Conservation (phyloP, 345 rosid species). For the Cochlearia excelsa region DNA sequence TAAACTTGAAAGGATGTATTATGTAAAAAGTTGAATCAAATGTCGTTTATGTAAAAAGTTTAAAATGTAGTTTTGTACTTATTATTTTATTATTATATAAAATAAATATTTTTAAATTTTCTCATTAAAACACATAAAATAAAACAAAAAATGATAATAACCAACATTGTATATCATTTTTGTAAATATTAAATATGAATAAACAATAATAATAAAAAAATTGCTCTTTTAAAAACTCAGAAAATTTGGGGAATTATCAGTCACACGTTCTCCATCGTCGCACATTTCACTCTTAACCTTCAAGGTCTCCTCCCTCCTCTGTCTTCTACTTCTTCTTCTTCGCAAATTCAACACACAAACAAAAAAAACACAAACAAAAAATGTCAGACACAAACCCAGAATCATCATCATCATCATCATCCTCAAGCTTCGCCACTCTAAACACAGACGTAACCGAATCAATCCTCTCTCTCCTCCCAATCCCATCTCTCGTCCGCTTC, state of each 20-base stretch:
- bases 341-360: background rate
- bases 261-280: slow-evolving; percentile 35
- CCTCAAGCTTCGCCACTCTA: slow-evolving; percentile 43
- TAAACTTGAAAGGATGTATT: too few relatives aligned
- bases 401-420: background rate
- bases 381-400: slow-evolving; percentile 41
- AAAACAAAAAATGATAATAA: too few relatives aligned
- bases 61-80: too few relatives aligned
- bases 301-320: background rate
- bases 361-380: background rate
- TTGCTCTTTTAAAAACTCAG: background rate
- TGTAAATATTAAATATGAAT: too few relatives aligned
- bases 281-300: slow-evolving; percentile 22
- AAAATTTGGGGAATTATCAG: slow-evolving; percentile 5
- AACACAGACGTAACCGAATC: slow-evolving; percentile 54
- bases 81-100: too few relatives aligned
- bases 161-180: too few relatives aligned
- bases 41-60: too few relatives aligned
- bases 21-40: too few relatives aligned
- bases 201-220: too few relatives aligned
- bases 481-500: slow-evolving; percentile 70
- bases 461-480: slow-evolving; percentile 67
- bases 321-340: background rate
- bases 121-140: too few relatives aligned
- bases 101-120: too few relatives aligned